Evolutionary conservation across 345 rosid genomes (phyloP), one percentile per base, ranked within the genome.

Genomic region (Zanthoxylum bungeanum): DNA sequence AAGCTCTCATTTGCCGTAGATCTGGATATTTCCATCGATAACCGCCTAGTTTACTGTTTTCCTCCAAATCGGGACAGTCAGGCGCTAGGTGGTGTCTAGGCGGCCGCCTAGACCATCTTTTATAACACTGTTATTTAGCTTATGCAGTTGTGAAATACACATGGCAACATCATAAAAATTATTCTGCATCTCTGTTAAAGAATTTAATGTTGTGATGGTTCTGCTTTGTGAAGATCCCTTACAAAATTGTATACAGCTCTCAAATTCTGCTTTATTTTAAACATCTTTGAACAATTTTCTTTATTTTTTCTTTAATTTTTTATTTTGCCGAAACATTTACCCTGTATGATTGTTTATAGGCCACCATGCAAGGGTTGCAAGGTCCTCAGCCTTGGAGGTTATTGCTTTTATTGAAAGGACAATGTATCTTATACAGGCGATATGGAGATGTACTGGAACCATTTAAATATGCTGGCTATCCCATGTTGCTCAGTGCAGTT

Each of bases 351-450:
- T 81, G 67, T 80, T 73, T 71, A 40, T 66, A 95, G 99, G 98
- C 98, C 72, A 95, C 99, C 70, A 91, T 95, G 91, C 99, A 95
- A 95, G 99, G 99, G 64, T 77, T 95, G 78, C 99, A 95, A 89
- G 99, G 99, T 82, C 98, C 99, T 66, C 99, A 95, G 76, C 85
- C 97, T 52, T 95, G 99, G 99, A 91, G 98, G 84, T 70, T 95
- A 78, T 84, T 95, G 87, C 98, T 95, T 77, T 78, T 95, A 73
- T 79, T 95, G 82, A 95, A 84, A 87, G 98, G 98, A 60, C 99
- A 95, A 56, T 92, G 99, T 80, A 95, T 95, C 85, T 82, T 95
- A 68, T 95, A 95, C 76, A 75, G 97, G 72, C 86, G 98, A 51
- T 89, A 95, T 73, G 97, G 96, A 63, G 64, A 76, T 80, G 86